These are phyloP conservation scores for Eucalyptus tenuipes DNA, from an alignment of 345 rosid genomes.

Conservation along the genomic window DNA sequence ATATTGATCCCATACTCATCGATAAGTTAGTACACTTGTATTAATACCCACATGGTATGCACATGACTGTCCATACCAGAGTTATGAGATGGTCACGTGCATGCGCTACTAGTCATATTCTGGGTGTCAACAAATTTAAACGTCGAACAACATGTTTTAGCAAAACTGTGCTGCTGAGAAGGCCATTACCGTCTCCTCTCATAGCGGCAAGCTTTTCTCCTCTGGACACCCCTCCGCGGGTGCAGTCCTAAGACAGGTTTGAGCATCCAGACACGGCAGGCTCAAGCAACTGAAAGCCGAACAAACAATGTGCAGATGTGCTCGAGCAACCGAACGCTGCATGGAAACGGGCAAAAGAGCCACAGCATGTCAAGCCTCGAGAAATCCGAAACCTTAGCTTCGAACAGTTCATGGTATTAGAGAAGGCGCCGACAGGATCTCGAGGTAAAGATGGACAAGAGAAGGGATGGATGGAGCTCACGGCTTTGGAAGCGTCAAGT, in stretches of 20 bases:
- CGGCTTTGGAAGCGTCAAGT: neutral
- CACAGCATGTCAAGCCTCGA: neutral
- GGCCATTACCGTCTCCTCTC: slow-evolving; percentile 42
- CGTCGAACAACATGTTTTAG: neutral
- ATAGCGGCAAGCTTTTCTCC: slow-evolving; percentile 40
- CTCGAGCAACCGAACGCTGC: slow-evolving; percentile 7
- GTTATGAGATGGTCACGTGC: too few relatives aligned
- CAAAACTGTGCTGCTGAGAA: slow-evolving; percentile 20
- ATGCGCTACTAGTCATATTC: too few relatives aligned
- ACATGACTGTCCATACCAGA: too few relatives aligned
- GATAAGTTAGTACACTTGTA: too few relatives aligned
- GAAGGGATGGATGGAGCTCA: neutral
- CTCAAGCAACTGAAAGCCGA: neutral
- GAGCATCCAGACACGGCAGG: neutral
- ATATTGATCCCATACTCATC: too few relatives aligned
- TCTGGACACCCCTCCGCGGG: slow-evolving; percentile 38
- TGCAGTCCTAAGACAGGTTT: slow-evolving; percentile 15
- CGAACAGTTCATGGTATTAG: neutral
- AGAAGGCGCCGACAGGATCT: neutral
- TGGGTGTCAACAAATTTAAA: too few relatives aligned
- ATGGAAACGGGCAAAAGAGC: slow-evolving; percentile 10
- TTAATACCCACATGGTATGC: too few relatives aligned
- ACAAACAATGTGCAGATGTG: neutral
- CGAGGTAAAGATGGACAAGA: neutral
- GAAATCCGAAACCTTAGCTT: neutral